A percentile compares a stretch with the other conserved stretches of the same genome.
Evolutionary conservation across 306 rosid genomes (phyloP).

Genomic region (Fragaria iinumae): DNA sequence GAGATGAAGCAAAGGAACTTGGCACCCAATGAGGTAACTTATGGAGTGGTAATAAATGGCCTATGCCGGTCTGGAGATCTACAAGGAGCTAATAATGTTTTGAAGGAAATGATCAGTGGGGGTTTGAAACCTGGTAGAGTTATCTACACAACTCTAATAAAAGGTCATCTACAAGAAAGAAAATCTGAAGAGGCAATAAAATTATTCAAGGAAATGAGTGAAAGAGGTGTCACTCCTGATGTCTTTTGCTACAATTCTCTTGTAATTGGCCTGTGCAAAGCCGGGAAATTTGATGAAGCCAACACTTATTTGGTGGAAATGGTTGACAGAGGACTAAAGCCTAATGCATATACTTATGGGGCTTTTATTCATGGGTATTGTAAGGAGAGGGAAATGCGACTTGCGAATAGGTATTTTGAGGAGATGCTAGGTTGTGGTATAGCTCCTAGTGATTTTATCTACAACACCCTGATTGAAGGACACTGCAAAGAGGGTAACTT

Average conservation of each 20-base stretch:
- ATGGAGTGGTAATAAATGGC: conserved; percentile 36
- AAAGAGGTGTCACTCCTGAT: conserved; percentile 38
- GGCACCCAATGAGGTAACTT: conserved; percentile 33
- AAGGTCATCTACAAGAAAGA: conserved; percentile 32
- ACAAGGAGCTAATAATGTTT: conserved; percentile 25
- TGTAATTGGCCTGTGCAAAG: conserved; percentile 40
- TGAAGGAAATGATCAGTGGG: conserved; percentile 28
- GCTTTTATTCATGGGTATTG: conserved; percentile 36
- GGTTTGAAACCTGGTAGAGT: conserved; percentile 37
- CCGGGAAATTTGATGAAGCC: conserved; percentile 32
- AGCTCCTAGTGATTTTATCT: conserved; percentile 33
- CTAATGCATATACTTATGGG: conserved; percentile 47
- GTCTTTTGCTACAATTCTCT: conserved; percentile 43
- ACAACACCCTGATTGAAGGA: conserved; percentile 37
- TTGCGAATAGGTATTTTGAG: conserved; percentile 37
- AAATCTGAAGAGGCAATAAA: conserved; percentile 34
- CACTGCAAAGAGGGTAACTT: conserved; percentile 39
- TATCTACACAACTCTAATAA: conserved; percentile 33
- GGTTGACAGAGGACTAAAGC: conserved; percentile 40
- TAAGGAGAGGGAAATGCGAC: conserved; percentile 35
- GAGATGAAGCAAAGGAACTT: conserved; percentile 42
- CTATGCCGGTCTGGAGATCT: conserved; percentile 31
- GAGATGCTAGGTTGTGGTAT: conserved; percentile 41
- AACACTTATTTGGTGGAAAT: conserved; percentile 32
- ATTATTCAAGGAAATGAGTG: conserved; percentile 32